Percentiles rank a stretch among this genome's conserved stretches.
Conservation (phyloP, 139 green algal genomes). For the Spirogloea muscicola region DNA sequence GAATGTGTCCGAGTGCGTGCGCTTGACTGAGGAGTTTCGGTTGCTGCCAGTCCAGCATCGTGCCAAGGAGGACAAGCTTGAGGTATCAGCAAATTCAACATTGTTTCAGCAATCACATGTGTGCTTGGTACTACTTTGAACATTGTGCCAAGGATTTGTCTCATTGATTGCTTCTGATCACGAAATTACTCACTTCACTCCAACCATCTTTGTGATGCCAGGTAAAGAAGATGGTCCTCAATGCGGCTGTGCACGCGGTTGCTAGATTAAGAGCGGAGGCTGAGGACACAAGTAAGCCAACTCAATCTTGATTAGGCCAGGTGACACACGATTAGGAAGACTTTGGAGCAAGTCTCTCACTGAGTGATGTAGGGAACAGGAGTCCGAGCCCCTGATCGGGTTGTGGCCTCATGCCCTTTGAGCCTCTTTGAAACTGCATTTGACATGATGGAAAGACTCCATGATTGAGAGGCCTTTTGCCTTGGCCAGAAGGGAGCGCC, state of each 20-base stretch:
- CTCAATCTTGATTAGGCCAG: too few relatives aligned
- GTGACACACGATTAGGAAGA: too few relatives aligned
- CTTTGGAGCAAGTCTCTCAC: too few relatives aligned
- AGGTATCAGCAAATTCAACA: slow-evolving; percentile 26
- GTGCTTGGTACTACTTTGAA: background rate
- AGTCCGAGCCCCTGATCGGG: too few relatives aligned
- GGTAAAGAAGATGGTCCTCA: slow-evolving; percentile 17
- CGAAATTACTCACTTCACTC: background rate
- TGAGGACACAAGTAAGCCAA: too few relatives aligned
- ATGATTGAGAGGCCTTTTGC: too few relatives aligned
- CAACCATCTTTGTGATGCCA: background rate
- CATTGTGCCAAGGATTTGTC: background rate
- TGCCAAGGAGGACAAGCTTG: slow-evolving; percentile 59
- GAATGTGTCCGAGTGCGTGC: slow-evolving; percentile 44
- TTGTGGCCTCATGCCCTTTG: too few relatives aligned
- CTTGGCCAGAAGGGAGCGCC: too few relatives aligned
- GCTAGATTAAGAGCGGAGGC: too few relatives aligned
- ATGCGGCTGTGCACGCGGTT: slow-evolving; percentile 5
- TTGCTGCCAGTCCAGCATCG: slow-evolving; percentile 40
- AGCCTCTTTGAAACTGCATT: too few relatives aligned
- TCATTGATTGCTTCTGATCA: background rate
- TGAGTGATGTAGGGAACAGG: too few relatives aligned
- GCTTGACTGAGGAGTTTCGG: slow-evolving; percentile 46
- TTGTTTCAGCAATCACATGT: background rate
- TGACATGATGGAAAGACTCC: too few relatives aligned